A percentile compares a stretch with the other conserved stretches of the same genome.
These are phyloP conservation scores for Lepidium africanum DNA, from an alignment of 345 rosid genomes.

Conservation along the genomic window DNA sequence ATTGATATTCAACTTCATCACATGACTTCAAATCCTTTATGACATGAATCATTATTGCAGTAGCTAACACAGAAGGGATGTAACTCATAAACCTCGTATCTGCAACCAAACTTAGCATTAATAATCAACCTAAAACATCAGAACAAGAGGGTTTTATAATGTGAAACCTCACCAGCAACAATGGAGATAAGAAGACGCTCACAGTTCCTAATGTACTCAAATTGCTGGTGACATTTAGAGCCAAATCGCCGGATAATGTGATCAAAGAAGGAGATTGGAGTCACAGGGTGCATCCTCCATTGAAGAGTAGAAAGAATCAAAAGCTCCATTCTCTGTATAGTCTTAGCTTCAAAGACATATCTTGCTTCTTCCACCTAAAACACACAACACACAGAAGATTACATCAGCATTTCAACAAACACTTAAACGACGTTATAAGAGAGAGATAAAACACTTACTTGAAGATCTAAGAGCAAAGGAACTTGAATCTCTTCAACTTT, in stretches of 20 bases:
- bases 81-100: conserved; percentile 58
- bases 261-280: conserved; percentile 76
- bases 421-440: conserved; percentile 11
- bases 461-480: conserved; percentile 71
- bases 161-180: conserved; percentile 54
- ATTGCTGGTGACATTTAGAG: conserved; percentile 39
- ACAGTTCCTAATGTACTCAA: conserved; percentile 57
- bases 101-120: conserved; percentile 34
- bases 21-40: conserved; percentile 51
- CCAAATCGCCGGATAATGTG: conserved; percentile 66
- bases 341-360: conserved; percentile 71
- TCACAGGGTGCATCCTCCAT: conserved; percentile 91
- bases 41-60: conserved; percentile 64
- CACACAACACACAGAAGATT: conserved; percentile 3
- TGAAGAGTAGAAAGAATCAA: conserved; percentile 66
- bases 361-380: conserved; percentile 67
- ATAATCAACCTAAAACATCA: not conserved
- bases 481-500: conserved; percentile 88
- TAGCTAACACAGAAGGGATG: conserved; percentile 64
- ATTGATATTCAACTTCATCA: conserved; percentile 43
- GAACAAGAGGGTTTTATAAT: not conserved
- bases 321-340: conserved; percentile 91
- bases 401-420: conserved; percentile 15
- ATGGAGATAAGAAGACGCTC: conserved; percentile 65
- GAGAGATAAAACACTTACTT: conserved; percentile 38